phyloP scores from a whole-genome alignment of 805 yeast species.

The Metschnikowia cerradonensis region DNA sequence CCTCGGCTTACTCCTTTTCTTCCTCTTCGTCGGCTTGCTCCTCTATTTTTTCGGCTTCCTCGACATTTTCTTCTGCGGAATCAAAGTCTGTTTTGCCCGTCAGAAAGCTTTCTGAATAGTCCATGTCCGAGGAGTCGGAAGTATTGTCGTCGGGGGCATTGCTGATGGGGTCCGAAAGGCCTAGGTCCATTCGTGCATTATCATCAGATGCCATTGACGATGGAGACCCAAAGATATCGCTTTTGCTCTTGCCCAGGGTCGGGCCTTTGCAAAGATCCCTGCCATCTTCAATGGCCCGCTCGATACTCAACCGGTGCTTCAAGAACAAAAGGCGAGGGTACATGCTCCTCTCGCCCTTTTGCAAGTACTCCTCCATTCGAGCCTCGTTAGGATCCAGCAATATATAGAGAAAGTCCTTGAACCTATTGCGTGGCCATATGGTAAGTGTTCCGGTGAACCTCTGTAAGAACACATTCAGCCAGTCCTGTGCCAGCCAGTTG shows the following conservation, averaged over 20 bases:
- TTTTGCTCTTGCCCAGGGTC: neutral
- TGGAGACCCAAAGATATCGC: neutral
- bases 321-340: conserved; percentile 66
- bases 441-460: conserved; percentile 72
- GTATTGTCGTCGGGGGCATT: conserved; percentile 8
- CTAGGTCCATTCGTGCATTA: conserved; percentile 7
- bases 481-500: conserved; percentile 65
- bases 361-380: conserved; percentile 50
- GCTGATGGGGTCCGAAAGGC: conserved; percentile 5
- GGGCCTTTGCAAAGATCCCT: conserved; percentile 20
- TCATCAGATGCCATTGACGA: conserved; percentile 12
- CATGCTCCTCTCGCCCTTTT: conserved; percentile 60
- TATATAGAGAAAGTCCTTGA: conserved; percentile 59
- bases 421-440: conserved; percentile 63
- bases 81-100: neutral
- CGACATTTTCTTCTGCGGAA: neutral
- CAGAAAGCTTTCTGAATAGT: neutral
- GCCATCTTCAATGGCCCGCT: conserved; percentile 57
- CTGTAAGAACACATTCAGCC: conserved; percentile 76
- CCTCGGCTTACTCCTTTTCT: no score
- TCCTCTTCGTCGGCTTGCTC: no score
- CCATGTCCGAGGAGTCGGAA: conserved; percentile 10
- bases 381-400: conserved; percentile 65
- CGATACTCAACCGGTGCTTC: conserved; percentile 60
- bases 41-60: no score